A percentile compares a stretch with the other conserved stretches of the same genome.
These are phyloP conservation scores for Aspergillus latus DNA, from an alignment of 2,329 filamentous ascomycete genomes.

Conservation along the genomic window DNA sequence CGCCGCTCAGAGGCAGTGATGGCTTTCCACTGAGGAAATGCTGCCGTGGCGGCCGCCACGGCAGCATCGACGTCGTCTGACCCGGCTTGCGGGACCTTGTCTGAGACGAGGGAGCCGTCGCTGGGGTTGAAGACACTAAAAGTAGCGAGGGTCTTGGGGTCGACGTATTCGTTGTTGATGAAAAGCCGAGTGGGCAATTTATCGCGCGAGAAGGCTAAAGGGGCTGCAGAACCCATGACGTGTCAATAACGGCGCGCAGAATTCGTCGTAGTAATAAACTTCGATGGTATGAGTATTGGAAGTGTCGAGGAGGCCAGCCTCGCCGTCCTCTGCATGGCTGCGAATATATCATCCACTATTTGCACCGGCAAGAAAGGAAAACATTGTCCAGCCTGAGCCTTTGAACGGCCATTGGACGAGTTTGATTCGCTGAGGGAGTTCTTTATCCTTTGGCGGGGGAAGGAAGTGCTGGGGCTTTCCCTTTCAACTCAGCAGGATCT, in stretches of 20 bases:
- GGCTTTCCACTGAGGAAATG: constrained; percentile 46
- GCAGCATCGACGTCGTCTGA: constrained; percentile 50
- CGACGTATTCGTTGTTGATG: constrained; percentile 13
- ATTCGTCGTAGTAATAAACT: too few species aligned
- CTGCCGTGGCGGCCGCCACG: constrained; percentile 51
- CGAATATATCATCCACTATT: too few species aligned
- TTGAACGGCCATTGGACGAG: too few species aligned
- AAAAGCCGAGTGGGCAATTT: constrained; percentile 10
- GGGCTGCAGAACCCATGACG: neutral
- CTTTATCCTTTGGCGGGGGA: too few species aligned
- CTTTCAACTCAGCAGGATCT: too few species aligned
- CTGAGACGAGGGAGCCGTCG: constrained; percentile 51
- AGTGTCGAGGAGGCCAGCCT: too few species aligned
- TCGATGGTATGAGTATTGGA: too few species aligned
- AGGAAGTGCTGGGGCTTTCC: too few species aligned
- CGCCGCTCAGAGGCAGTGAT: constrained; percentile 39
- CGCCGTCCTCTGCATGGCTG: too few species aligned
- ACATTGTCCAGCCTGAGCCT: too few species aligned
- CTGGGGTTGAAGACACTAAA: constrained; percentile 38
- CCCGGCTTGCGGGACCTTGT: constrained; percentile 49
- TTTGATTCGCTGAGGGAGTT: too few species aligned
- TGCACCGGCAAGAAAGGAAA: too few species aligned
- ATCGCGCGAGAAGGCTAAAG: neutral
- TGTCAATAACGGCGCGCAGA: neutral
- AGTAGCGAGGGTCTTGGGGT: neutral